Evolutionary conservation across 169 alveolate species (phyloP).

Genomic region (Cryptosporidium felis): DNA sequence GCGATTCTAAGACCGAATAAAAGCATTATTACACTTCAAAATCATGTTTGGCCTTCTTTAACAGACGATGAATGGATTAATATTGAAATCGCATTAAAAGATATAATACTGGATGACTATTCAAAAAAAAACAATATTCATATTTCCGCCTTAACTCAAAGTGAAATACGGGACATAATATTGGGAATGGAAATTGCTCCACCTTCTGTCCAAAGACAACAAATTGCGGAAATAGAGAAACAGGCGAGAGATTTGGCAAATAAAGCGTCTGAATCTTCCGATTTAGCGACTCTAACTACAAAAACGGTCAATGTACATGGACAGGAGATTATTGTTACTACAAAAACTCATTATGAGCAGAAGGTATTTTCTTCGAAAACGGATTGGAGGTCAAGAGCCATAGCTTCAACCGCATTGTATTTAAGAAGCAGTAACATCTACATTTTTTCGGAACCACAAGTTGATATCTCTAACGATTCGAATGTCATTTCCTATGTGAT

Average conservation of each 20-base stretch:
- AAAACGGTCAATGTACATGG: slow-evolving; percentile 97
- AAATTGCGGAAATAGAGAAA: slow-evolving; percentile 93
- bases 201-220: slow-evolving; percentile 94
- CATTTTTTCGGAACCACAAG: slow-evolving; percentile 86
- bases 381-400: slow-evolving; percentile 99
- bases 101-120: slow-evolving; percentile 97
- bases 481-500: slow-evolving; percentile 93
- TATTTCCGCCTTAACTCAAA: slow-evolving; percentile 97
- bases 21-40: slow-evolving; percentile 96
- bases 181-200: slow-evolving; percentile 99
- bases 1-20: slow-evolving; percentile 96
- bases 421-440: slow-evolving; percentile 96
- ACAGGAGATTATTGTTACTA: slow-evolving; percentile 94
- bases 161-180: slow-evolving; percentile 99
- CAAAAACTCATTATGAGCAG: slow-evolving; percentile 98
- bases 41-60: slow-evolving; percentile 99
- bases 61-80: slow-evolving; percentile 99
- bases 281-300: slow-evolving; percentile 89
- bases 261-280: slow-evolving; percentile 77
- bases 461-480: slow-evolving; percentile 78
- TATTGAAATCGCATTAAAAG: slow-evolving; percentile 98
- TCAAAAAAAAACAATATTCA: slow-evolving; percentile 98
- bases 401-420: slow-evolving; percentile 95
- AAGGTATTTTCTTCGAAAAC: slow-evolving; percentile 95
- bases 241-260: slow-evolving; percentile 81